These are phyloP conservation scores for Dothidotthia symphoricarpi DNA, from an alignment of 2,329 filamentous ascomycete genomes.

Conservation along the genomic window DNA sequence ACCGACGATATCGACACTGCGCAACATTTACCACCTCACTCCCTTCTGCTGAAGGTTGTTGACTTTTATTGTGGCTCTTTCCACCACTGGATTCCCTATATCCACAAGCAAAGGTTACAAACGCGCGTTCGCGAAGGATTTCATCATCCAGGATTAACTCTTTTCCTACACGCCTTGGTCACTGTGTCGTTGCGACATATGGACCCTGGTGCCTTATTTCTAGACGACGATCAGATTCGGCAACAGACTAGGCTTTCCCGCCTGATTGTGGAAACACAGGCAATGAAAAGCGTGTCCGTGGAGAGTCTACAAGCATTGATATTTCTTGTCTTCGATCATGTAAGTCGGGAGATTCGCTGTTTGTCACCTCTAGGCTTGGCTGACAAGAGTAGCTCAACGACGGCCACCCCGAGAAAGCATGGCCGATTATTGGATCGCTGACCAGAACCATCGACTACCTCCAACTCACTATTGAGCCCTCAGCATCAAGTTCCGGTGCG, in stretches of 20 bases:
- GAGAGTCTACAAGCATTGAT: constrained; percentile 33
- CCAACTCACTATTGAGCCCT: constrained; percentile 32
- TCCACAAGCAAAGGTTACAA: constrained; percentile 33
- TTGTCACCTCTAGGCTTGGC: neutral
- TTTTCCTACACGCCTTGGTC: constrained; percentile 33
- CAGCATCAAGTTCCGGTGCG: constrained; percentile 22
- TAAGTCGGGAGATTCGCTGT: constrained; percentile 7
- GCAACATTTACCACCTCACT: constrained; percentile 27
- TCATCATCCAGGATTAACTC: constrained; percentile 15
- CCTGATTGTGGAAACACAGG: constrained; percentile 32
- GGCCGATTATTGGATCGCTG: constrained; percentile 36
- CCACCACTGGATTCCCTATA: constrained; percentile 39
- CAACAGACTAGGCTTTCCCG: constrained; percentile 28
- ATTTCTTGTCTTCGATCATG: constrained; percentile 36
- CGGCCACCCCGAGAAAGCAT: constrained; percentile 30
- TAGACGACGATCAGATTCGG: constrained; percentile 28
- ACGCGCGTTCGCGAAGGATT: constrained; percentile 19
- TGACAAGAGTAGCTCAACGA: constrained; percentile 25
- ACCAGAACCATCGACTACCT: constrained; percentile 37
- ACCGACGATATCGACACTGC: constrained; percentile 24
- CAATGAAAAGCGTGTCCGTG: constrained; percentile 26
- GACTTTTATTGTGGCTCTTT: constrained; percentile 35
- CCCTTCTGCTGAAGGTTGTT: constrained; percentile 25
- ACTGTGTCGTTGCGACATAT: constrained; percentile 32
- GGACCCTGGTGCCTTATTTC: constrained; percentile 18